A percentile compares a stretch with the other conserved stretches of the same genome.
Evolutionary conservation across 2,329 filamentous ascomycete species (phyloP).

Genomic region (Raffaelea arxii): DNA sequence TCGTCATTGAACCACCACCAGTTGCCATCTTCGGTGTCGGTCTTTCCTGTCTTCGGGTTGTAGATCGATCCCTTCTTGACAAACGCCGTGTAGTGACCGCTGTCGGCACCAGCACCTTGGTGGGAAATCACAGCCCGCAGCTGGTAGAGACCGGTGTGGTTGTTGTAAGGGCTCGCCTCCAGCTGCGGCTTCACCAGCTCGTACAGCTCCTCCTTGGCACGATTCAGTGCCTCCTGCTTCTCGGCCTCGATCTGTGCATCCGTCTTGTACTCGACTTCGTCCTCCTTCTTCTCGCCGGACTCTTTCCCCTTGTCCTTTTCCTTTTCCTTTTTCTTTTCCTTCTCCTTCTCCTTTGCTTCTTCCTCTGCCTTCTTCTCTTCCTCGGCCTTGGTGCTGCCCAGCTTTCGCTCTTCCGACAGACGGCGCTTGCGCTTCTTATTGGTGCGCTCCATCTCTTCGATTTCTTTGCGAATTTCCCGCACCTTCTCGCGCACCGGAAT

Average conservation of each 20-base stretch:
- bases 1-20: conserved; percentile 99
- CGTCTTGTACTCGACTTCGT: conserved; percentile 75
- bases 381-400: conserved; percentile 27
- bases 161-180: conserved; percentile 68
- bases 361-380: conserved; percentile 24
- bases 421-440: conserved; percentile 80
- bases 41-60: conserved; percentile 67
- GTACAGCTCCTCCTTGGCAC: conserved; percentile 81
- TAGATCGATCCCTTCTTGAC: conserved; percentile 79
- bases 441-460: conserved; percentile 82
- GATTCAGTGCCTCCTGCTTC: conserved; percentile 61
- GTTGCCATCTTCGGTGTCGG: conserved; percentile 75
- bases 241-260: conserved; percentile 89
- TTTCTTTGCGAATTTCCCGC: conserved; percentile 87
- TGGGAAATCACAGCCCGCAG: conserved; percentile 90
- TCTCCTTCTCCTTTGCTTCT: conserved; percentile 30
- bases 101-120: conserved; percentile 92
- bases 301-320: conserved; percentile 18
- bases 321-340: conserved; percentile 19
- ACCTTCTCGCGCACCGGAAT: conserved; percentile 94
- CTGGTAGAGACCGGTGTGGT: conserved; percentile 93
- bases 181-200: conserved; percentile 67
- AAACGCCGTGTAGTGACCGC: conserved; percentile 95
- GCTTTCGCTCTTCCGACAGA: conserved; percentile 28
- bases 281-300: conserved; percentile 52